These are phyloP conservation scores for Dactylellina haptotyla DNA, from an alignment of 2,329 filamentous ascomycete species.

Conservation along the genomic window DNA sequence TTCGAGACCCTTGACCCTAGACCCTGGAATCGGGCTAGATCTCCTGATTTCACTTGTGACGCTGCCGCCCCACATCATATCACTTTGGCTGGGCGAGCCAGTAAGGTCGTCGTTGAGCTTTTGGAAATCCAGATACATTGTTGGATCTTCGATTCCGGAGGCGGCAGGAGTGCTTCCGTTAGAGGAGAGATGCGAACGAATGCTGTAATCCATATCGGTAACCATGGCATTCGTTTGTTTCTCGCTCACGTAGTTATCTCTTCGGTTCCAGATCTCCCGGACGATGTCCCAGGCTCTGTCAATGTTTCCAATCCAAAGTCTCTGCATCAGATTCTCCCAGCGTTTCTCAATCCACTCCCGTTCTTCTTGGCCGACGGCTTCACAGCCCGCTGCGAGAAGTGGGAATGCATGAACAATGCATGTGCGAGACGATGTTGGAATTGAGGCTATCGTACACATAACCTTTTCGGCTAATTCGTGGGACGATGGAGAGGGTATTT, in stretches of 20 bases:
- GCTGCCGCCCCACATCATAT: constrained; percentile 47
- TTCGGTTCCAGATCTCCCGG: constrained; percentile 73
- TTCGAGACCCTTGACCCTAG: constrained; percentile 42
- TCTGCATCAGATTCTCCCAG: constrained; percentile 70
- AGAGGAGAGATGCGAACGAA: constrained; percentile 56
- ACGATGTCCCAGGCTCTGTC: constrained; percentile 73
- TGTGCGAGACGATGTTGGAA: constrained; percentile 71
- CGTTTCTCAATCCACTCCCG: constrained; percentile 72
- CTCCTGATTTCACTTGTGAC: constrained; percentile 28
- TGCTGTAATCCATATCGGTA: constrained; percentile 61
- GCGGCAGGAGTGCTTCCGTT: constrained; percentile 46
- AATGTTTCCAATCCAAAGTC: constrained; percentile 75
- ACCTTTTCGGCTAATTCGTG: constrained; percentile 71
- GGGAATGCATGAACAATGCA: constrained; percentile 77
- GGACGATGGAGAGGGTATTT: constrained; percentile 71
- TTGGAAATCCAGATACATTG: constrained; percentile 53
- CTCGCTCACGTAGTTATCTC: constrained; percentile 64
- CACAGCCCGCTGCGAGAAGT: constrained; percentile 74
- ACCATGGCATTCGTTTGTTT: constrained; percentile 58
- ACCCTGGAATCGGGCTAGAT: constrained; percentile 39
- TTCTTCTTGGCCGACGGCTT: constrained; percentile 70
- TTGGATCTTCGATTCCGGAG: constrained; percentile 44
- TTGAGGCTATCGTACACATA: constrained; percentile 71
- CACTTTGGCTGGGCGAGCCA: constrained; percentile 28
- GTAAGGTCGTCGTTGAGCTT: constrained; percentile 44